Percentiles rank a stretch among this genome's conserved stretches.
phyloP scores from a whole-genome alignment of 495 filamentous ascomycete species.

The Talaromyces trachyspermus region DNA sequence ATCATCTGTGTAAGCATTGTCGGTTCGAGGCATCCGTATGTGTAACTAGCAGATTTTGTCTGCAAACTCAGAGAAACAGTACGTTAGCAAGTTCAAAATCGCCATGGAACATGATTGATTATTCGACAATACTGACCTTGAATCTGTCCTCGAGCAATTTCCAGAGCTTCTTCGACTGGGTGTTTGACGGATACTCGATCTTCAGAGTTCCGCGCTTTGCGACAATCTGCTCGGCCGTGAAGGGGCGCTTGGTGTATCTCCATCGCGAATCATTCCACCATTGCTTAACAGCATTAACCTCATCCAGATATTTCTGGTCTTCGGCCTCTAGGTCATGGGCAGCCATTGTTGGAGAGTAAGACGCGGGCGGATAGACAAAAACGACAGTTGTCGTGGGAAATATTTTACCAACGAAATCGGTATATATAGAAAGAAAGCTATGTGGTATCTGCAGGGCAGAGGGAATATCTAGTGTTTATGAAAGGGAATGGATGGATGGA shows the following conservation, averaged over 20 bases:
- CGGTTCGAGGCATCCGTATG: constrained; percentile 94
- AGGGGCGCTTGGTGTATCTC: constrained; percentile 86
- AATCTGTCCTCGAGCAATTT: constrained; percentile 78
- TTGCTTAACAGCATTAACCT: constrained; percentile 78
- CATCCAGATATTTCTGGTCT: constrained; percentile 68
- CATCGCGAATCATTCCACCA: constrained; percentile 94
- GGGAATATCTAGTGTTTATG: no score
- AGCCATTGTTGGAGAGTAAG: constrained; percentile 28
- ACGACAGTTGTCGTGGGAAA: not conserved
- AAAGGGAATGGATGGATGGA: no score
- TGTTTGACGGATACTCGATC: constrained; percentile 86
- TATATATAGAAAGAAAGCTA: not conserved
- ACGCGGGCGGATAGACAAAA: constrained; percentile 14
- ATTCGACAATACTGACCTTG: constrained; percentile 46
- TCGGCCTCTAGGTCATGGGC: constrained; percentile 52
- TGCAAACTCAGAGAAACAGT: constrained; percentile 26
- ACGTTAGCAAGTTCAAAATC: constrained; percentile 3
- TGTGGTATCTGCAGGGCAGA: no score
- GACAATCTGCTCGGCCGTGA: constrained; percentile 94
- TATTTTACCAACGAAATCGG: not conserved
- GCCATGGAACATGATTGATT: not conserved
- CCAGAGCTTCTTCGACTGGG: constrained; percentile 91
- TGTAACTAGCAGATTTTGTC: constrained; percentile 80
- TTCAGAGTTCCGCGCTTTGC: constrained; percentile 86
- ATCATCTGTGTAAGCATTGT: constrained; percentile 99